A percentile compares a stretch with the other conserved stretches of the same genome.
These are phyloP conservation scores for Coemansia sp. DNA, from an alignment of 192 early-diverging fungal genomes.

Conservation along the genomic window DNA sequence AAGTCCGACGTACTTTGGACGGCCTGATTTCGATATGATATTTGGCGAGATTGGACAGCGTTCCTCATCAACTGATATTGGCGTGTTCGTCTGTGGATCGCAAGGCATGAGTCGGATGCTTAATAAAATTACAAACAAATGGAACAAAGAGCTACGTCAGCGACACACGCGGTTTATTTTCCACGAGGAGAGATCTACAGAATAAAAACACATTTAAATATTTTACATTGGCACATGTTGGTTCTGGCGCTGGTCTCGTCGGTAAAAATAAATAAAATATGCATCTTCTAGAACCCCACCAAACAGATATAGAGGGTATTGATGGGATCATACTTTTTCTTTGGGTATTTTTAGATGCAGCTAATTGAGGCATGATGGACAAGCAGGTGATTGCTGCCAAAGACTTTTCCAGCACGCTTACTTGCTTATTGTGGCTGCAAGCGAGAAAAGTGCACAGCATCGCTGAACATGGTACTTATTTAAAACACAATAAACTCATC, in stretches of 20 bases:
- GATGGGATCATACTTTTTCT: background rate
- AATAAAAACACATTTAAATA: background rate
- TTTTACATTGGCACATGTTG: background rate
- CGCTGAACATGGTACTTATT: background rate
- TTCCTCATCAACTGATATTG: conserved; percentile 60
- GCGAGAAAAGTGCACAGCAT: background rate
- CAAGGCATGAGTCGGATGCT: conserved; percentile 57
- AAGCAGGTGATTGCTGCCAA: background rate
- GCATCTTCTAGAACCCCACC: background rate
- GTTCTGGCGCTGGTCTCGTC: background rate
- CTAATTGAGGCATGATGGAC: background rate
- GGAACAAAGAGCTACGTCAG: conserved; percentile 41
- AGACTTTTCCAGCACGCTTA: background rate
- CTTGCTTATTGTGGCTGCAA: background rate
- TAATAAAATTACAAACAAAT: conserved; percentile 21
- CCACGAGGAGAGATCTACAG: conserved; percentile 59
- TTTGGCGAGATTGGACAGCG: conserved; percentile 60
- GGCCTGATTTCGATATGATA: conserved; percentile 73
- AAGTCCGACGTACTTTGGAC: conserved; percentile 71
- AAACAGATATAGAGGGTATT: background rate
- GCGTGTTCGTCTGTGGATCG: conserved; percentile 84
- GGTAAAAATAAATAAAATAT: background rate
- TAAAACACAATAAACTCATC: too few relatives aligned
- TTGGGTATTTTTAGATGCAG: background rate
- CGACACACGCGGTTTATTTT: conserved; percentile 58